These are phyloP conservation scores for Neostapfia colusana DNA, from an alignment of 176 grass and related monocot species.

Conservation along the genomic window DNA sequence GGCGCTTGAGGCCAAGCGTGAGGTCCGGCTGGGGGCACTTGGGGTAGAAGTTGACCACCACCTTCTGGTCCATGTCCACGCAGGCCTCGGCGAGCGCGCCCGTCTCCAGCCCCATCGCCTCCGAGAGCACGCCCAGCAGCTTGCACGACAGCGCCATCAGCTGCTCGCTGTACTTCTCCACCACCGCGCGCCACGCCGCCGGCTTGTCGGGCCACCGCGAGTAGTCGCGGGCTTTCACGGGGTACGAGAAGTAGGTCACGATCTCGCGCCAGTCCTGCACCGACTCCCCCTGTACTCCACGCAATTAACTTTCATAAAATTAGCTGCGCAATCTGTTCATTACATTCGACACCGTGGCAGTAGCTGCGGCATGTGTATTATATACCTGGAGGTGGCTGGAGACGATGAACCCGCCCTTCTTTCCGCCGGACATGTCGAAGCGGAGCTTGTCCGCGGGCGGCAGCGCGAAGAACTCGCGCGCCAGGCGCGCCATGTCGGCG, in stretches of 20 bases:
- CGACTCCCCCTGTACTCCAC: constrained; percentile 55
- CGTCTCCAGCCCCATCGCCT: constrained; percentile 75
- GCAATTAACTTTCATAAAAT: no score
- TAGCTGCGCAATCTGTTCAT: no score
- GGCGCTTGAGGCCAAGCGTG: constrained; percentile 85
- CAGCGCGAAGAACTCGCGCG: constrained; percentile 78
- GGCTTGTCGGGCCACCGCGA: constrained; percentile 85
- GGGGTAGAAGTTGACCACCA: constrained; percentile 97
- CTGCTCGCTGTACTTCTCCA: constrained; percentile 78
- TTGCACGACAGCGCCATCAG: constrained; percentile 66
- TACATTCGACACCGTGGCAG: no score
- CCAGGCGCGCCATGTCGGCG: constrained; percentile 52
- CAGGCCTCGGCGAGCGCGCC: constrained; percentile 64
- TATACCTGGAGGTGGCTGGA: constrained; percentile 97
- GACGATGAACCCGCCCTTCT: constrained; percentile 97
- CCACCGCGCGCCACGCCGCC: constrained; percentile 58
- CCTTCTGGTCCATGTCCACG: constrained; percentile 93
- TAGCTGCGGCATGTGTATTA: no score
- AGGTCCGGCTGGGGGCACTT: constrained; percentile 90
- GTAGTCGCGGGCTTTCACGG: constrained; percentile 66
- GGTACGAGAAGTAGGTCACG: constrained; percentile 93
- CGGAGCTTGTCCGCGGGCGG: constrained; percentile 76
- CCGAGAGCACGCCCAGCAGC: constrained; percentile 75
- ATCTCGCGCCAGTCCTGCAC: constrained; percentile 97
- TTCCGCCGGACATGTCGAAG: constrained; percentile 89